Conservation (phyloP, 2,329 filamentous ascomycete species). For the Tolypocladium tundrense region DNA sequence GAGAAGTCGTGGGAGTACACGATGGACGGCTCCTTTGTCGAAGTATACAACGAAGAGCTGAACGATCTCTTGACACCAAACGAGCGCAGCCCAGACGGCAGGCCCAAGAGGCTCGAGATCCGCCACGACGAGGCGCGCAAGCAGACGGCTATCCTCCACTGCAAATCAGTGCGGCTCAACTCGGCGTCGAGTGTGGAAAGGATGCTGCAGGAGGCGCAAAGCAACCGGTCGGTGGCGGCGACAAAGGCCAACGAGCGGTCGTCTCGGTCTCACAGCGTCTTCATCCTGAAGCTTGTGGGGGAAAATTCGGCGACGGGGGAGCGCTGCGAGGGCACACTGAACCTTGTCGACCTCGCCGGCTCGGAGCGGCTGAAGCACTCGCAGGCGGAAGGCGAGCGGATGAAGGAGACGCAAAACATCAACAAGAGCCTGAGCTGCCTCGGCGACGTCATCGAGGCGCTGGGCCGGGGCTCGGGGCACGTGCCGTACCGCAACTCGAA, state of each 20-base stretch:
- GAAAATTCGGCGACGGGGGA: conserved; percentile 68
- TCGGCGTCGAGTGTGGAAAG: conserved; percentile 70
- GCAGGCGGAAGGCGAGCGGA: conserved; percentile 72
- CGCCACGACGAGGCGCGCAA: conserved; percentile 74
- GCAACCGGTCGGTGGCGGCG: conserved; percentile 83
- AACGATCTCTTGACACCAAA: conserved; percentile 66
- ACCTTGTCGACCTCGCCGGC: conserved; percentile 90
- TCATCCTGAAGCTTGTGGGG: conserved; percentile 74
- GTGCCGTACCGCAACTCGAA: conserved; percentile 95
- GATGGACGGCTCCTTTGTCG: conserved; percentile 91
- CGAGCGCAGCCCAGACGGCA: conserved; percentile 52
- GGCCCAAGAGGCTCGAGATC: conserved; percentile 75
- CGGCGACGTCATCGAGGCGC: conserved; percentile 85
- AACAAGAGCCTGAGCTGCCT: conserved; percentile 89
- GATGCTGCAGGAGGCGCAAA: conserved; percentile 70
- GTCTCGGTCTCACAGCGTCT: conserved; percentile 90
- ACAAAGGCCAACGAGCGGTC: conserved; percentile 97
- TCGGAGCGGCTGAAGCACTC: conserved; percentile 85
- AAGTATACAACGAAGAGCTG: conserved; percentile 97
- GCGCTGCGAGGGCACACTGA: conserved; percentile 83
- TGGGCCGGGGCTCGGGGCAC: conserved; percentile 76
- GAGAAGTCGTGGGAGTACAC: conserved; percentile 91
- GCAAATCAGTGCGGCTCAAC: conserved; percentile 66
- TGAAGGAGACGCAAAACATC: conserved; percentile 94
- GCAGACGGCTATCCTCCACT: conserved; percentile 73